Conservation (phyloP, 208 protist genomes). For the Histomonas meleagridis region DNA sequence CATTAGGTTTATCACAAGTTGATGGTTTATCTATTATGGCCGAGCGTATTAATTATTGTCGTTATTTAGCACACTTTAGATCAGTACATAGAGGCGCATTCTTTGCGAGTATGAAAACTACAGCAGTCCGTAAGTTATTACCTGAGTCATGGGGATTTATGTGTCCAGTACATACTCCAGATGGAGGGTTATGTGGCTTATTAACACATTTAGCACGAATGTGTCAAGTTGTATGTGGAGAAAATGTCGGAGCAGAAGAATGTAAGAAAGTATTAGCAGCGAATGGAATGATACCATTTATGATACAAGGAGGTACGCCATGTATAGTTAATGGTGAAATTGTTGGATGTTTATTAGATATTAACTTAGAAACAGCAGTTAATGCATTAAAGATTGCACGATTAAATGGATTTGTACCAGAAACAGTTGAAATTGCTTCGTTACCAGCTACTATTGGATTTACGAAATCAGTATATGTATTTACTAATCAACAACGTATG, state of each 20-base stretch:
- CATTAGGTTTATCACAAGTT: constrained; percentile 67
- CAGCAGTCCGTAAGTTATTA: constrained; percentile 84
- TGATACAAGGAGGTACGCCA: not conserved
- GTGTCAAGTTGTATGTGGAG: constrained; percentile 43
- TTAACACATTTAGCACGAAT: constrained; percentile 83
- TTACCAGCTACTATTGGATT: not conserved
- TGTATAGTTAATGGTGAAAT: constrained; percentile 21
- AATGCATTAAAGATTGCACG: not conserved
- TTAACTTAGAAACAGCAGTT: not conserved
- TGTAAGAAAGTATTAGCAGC: not conserved
- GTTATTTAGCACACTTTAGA: constrained; percentile 94
- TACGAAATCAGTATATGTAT: constrained; percentile 3
- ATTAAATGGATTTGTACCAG: not conserved
- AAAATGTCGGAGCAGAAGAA: not conserved
- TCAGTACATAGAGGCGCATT: constrained; percentile 84
- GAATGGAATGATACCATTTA: not conserved
- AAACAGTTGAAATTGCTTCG: not conserved
- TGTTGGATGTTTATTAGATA: not conserved
- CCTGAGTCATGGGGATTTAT: constrained; percentile 97
- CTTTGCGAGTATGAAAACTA: constrained; percentile 81
- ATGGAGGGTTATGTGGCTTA: constrained; percentile 97
- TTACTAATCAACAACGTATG: not conserved
- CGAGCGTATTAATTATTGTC: constrained; percentile 89
- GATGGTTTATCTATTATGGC: constrained; percentile 86
- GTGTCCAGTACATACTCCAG: constrained; percentile 99